A percentile compares a stretch with the other conserved stretches of the same genome.
Conservation (phyloP, 2,329 filamentous ascomycete genomes). For the Epichloe typhina region DNA sequence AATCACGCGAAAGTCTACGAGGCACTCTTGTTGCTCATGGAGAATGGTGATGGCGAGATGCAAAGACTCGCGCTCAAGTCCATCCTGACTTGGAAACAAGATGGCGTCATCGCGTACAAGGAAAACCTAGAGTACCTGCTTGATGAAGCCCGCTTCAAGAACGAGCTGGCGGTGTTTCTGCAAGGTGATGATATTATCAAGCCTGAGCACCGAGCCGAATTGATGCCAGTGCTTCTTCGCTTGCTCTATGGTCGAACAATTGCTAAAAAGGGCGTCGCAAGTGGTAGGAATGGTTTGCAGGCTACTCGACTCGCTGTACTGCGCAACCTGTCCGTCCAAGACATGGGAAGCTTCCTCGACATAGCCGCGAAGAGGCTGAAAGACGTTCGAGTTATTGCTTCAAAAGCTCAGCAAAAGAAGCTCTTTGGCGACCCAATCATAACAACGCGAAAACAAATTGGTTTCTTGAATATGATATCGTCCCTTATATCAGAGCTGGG, state of each 20-base stretch:
- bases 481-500: slow-evolving; percentile 78
- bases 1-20: slow-evolving; percentile 63
- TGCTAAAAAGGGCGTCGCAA: slow-evolving; percentile 61
- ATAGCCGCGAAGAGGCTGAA: slow-evolving; percentile 65
- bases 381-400: slow-evolving; percentile 43
- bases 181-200: slow-evolving; percentile 62
- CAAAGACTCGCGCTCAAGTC: slow-evolving; percentile 77
- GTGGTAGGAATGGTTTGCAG: slow-evolving; percentile 68
- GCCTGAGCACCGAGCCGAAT: slow-evolving; percentile 53
- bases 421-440: slow-evolving; percentile 47
- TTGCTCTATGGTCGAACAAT: slow-evolving; percentile 84
- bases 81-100: slow-evolving; percentile 79
- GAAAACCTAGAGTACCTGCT: slow-evolving; percentile 78
- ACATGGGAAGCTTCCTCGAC: slow-evolving; percentile 69
- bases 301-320: slow-evolving; percentile 70
- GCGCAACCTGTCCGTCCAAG: slow-evolving; percentile 58
- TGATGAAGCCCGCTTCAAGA: slow-evolving; percentile 83
- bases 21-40: slow-evolving; percentile 60
- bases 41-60: slow-evolving; percentile 81
- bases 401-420: slow-evolving; percentile 32
- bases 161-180: slow-evolving; percentile 83
- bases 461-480: slow-evolving; percentile 83
- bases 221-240: slow-evolving; percentile 79
- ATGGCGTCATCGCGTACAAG: slow-evolving; percentile 61
- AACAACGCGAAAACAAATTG: slow-evolving; percentile 66